Base-by-base conservation (phyloP, 2,329 filamentous ascomycete genomes). In the Fusarium siculi region DNA sequence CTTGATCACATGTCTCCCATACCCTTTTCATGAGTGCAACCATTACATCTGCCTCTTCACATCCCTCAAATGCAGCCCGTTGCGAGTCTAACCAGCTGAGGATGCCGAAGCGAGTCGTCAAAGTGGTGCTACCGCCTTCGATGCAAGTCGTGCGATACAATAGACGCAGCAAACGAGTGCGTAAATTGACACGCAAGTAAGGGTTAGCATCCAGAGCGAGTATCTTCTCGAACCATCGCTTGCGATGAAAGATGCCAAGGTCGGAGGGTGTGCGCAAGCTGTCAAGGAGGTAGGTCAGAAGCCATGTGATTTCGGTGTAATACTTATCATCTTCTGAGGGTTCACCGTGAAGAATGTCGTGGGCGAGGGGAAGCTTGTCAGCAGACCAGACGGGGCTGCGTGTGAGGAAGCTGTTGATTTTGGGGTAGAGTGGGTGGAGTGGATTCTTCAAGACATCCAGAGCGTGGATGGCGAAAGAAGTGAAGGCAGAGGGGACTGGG, bases 331-430 rank as follows among this genome's bases (percentile, higher is more conserved):
- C 93, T 54, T 93, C 87, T 30, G 89, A 90, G 1, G 94, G 93
- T 68, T 91, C 88, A 58, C 90, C 88, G 65, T 89, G 86, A 16
- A 92, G 83, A 57, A 92, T 85, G 70, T 88, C 87, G 74, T 89
- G 86, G 30, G 90, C 89, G n/a, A 96, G 86, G 12, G 96, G 88
- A 30, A 96, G 89, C 78, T 90, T 91, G 66, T 93, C 89, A 23
- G 91, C 79, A 18, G 91, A 87, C 96, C 96, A 98, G 30, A 87
- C 82, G 2, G 96, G 95, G 0, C 91, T 89, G 57, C 91, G 91
- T 28, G 93, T 93, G 40, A 98, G 88, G 80, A 95, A 98, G 10
- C 87, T 86, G 84, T 97, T 97, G 82, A 96, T 85, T 80, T 97
- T 97, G 65, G 91, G 89, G 80, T 97, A 98, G 42, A 98, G 88